These are phyloP conservation scores for Aspergillus fructus DNA, from an alignment of 2,329 filamentous ascomycete species.

Conservation along the genomic window DNA sequence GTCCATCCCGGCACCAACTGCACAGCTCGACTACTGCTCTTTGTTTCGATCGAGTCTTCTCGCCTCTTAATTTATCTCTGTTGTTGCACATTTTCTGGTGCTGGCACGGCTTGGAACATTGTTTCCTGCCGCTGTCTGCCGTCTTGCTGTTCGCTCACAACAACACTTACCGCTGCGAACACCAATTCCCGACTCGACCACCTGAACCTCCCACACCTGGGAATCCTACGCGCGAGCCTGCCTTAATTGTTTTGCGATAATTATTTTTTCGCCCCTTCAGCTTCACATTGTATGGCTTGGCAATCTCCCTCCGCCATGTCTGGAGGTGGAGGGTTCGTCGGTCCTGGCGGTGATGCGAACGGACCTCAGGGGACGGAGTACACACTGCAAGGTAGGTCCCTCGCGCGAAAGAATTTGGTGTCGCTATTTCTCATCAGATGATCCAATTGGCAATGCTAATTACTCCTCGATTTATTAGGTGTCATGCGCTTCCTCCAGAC, in stretches of 20 bases:
- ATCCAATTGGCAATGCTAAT: conserved; percentile 20
- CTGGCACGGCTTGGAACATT: conserved; percentile 23
- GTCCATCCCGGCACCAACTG: conserved; percentile 11
- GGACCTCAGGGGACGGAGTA: conserved; percentile 66
- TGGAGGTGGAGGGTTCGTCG: conserved; percentile 54
- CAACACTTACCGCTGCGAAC: conserved; percentile 20
- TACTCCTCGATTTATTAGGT: conserved; percentile 52
- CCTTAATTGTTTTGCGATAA: conserved; percentile 3
- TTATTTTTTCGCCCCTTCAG: not conserved
- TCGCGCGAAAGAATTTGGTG: not conserved
- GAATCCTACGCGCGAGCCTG: conserved; percentile 3
- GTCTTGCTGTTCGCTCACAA: conserved; percentile 20
- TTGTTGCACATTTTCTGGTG: conserved; percentile 16
- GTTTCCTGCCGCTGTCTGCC: conserved; percentile 25
- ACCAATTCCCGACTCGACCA: conserved; percentile 12
- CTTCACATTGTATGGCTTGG: conserved; percentile 61
- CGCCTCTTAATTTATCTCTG: conserved; percentile 3
- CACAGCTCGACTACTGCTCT: conserved; percentile 10
- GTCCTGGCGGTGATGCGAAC: conserved; percentile 45
- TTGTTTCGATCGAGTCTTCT: conserved; percentile 4
- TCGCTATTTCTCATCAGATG: not conserved
- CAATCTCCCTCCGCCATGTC: conserved; percentile 65
- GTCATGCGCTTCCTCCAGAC: conserved; percentile 99
- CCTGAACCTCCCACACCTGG: conserved; percentile 1
- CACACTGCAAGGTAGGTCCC: conserved; percentile 64